Evolutionary conservation across 495 filamentous ascomycete species (phyloP), one percentile per base, ranked within the genome.

Genomic region (Aspergillus diversus): DNA sequence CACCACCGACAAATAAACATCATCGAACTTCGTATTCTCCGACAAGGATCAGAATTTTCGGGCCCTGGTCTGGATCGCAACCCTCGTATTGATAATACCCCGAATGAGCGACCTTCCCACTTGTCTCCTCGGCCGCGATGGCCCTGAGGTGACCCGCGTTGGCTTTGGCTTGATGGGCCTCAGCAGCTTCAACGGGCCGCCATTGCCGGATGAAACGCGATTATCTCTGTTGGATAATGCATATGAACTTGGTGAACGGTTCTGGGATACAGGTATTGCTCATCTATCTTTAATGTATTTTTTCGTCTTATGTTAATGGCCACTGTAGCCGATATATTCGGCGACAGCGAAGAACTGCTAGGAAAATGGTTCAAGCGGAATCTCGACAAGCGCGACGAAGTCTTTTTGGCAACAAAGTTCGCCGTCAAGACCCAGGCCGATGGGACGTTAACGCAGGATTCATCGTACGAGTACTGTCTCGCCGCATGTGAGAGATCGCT

Each of bases 291-390:
- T 50, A n/a, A n/a, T n/a, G n/a, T n/a, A n/a, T n/a, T n/a, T n/a
- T n/a, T n/a, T n/a, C n/a, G n/a, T n/a, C n/a, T n/a, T n/a, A n/a
- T n/a, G n/a, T n/a, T n/a, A n/a, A n/a, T n/a, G n/a, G n/a, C n/a
- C n/a, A n/a, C n/a, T n/a, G n/a, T n/a, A n/a, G 53, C 53, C 11
- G 53, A 55, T 1, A 17, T 55, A 33, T 55, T 37, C 33, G 53
- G 33, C 2, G 53, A 55, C 53, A 55, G 16, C 53, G 53, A 55
- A 37, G 53, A 55, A 3, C 53, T 55, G 16, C 6, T 55, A 9
- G 53, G 53, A 7, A 39, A 55, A 39, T 55, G 53, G 53, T 55
- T 55, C 33, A 17, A 55, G n/a, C 21, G 39, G 33, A 55, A 55
- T 16, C 33, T 33, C 13, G 33, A 34, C 11, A 55, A 55, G 15